Percentiles rank a stretch among this genome's conserved stretches.
Evolutionary conservation across 305 asterid genomes (phyloP).

Genomic region (Solanum hybrid): DNA sequence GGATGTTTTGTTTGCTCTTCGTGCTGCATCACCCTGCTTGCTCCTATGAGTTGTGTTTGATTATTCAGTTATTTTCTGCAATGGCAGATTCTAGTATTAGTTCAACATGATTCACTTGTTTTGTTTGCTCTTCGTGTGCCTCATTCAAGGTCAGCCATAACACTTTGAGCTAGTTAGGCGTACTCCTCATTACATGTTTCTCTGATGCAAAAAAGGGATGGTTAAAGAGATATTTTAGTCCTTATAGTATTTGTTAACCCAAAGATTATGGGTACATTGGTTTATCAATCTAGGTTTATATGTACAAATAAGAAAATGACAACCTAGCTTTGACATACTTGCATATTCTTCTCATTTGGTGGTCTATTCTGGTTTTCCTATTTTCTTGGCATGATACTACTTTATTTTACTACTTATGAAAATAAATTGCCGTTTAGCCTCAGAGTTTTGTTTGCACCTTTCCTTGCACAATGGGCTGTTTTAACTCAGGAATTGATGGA

Average conservation of each 20-base stretch:
- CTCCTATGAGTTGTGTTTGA: neutral
- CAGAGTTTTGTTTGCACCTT: neutral
- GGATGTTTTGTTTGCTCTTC: neutral
- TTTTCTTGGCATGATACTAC: neutral
- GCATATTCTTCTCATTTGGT: neutral
- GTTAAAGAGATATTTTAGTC: neutral
- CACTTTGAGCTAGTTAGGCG: neutral
- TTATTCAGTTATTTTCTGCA: neutral
- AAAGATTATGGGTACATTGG: neutral
- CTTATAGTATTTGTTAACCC: neutral
- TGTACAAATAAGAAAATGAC: neutral
- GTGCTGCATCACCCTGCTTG: neutral
- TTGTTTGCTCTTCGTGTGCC: neutral
- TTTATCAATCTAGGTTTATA: neutral
- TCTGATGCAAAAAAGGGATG: neutral
- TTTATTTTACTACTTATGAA: neutral
- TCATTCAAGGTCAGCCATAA: neutral
- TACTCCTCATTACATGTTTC: neutral
- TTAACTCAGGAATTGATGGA: conserved; percentile 27
- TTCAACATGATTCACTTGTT: no score
- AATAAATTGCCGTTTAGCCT: neutral
- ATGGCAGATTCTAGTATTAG: neutral
- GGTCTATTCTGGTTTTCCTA: neutral
- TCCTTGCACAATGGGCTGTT: neutral
- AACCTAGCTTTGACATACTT: neutral